Evolutionary conservation across 345 rosid species (phyloP).

Genomic region (Bruguiera parviflora): DNA sequence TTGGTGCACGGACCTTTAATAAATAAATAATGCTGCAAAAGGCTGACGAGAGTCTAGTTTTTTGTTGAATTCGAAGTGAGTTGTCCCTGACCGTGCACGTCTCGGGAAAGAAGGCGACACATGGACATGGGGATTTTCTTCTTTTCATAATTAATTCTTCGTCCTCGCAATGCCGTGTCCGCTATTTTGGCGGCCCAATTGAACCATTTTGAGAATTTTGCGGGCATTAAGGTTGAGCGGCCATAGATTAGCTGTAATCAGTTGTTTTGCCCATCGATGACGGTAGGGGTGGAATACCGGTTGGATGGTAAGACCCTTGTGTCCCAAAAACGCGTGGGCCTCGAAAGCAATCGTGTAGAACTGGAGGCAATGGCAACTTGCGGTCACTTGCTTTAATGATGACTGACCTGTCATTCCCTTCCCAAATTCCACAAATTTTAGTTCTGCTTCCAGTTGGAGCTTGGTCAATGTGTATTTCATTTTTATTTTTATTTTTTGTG

Average conservation of each 20-base stretch:
- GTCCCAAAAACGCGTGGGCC: conserved; percentile 23
- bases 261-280: background rate
- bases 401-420: conserved; percentile 6
- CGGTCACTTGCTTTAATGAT: background rate
- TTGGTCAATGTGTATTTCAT: background rate
- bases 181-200: background rate
- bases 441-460: conserved; percentile 10
- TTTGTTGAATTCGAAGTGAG: no score
- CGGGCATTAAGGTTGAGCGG: background rate
- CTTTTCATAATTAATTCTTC: no score
- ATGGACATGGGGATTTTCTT: no score
- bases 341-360: background rate
- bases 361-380: conserved; percentile 6
- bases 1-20: no score
- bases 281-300: conserved; percentile 17
- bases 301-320: conserved; percentile 7
- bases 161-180: background rate
- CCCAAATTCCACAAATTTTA: background rate
- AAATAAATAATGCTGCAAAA: no score
- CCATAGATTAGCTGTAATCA: background rate
- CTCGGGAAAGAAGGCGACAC: no score
- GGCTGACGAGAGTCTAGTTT: no score
- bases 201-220: conserved; percentile 8
- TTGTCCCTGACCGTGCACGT: no score
- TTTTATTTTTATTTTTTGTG: background rate